Percentiles rank a stretch among this genome's conserved stretches.
Conservation (phyloP, 2,329 filamentous ascomycete genomes). For the Monosporascus sp. region DNA sequence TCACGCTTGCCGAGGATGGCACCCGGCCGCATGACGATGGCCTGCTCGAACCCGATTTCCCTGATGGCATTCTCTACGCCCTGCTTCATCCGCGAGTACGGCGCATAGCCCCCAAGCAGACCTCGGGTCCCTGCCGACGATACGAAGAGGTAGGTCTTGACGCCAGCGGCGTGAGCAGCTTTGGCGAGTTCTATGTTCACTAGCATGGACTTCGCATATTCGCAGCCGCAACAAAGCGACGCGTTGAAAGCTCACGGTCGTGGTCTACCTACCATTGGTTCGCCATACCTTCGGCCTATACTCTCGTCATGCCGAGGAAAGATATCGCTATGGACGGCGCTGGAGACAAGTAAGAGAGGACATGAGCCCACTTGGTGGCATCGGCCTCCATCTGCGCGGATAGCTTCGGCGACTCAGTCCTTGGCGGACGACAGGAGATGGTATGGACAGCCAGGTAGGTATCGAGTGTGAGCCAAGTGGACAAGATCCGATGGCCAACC, state of each 20-base stretch:
- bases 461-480: constrained; percentile 51
- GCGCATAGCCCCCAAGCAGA: constrained; percentile 36
- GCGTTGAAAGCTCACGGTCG: constrained; percentile 41
- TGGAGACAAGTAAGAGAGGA: constrained; percentile 51
- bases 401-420: constrained; percentile 53
- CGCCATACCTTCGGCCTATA: constrained; percentile 66
- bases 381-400: constrained; percentile 63
- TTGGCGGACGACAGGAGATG: constrained; percentile 61
- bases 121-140: constrained; percentile 50
- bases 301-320: constrained; percentile 74
- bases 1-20: constrained; percentile 68
- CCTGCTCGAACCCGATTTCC: constrained; percentile 68
- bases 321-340: constrained; percentile 66
- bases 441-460: constrained; percentile 53
- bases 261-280: constrained; percentile 85
- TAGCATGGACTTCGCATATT: constrained; percentile 5
- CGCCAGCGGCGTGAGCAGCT: constrained; percentile 67
- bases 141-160: constrained; percentile 72
- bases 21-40: constrained; percentile 69
- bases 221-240: background rate
- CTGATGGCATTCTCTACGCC: constrained; percentile 77
- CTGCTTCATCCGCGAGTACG: constrained; percentile 69
- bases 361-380: constrained; percentile 60
- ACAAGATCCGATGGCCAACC: constrained; percentile 69
- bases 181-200: constrained; percentile 74